These are phyloP conservation scores for Lachancea quebecensis DNA, from an alignment of 805 yeast species.

Conservation along the genomic window DNA sequence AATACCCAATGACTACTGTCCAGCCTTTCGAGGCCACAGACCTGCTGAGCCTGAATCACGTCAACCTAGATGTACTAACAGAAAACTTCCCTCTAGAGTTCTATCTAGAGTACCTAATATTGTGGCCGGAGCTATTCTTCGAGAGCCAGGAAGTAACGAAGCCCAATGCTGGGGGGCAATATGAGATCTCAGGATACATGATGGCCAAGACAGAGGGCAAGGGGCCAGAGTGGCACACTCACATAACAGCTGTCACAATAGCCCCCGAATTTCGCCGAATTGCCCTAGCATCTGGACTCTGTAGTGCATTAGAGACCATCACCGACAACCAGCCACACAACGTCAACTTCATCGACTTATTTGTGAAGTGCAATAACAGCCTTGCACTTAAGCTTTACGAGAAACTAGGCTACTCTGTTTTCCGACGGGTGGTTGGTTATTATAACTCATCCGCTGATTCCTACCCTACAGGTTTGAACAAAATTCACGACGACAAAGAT, in stretches of 20 bases:
- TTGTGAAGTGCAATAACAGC: slow-evolving; percentile 78
- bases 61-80: slow-evolving; percentile 83
- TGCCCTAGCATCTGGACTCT: slow-evolving; percentile 76
- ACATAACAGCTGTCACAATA: slow-evolving; percentile 92
- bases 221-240: slow-evolving; percentile 87
- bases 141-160: slow-evolving; percentile 51
- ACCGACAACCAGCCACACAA: slow-evolving; percentile 75
- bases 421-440: slow-evolving; percentile 81
- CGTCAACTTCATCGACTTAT: slow-evolving; percentile 81
- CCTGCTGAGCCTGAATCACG: slow-evolving; percentile 59
- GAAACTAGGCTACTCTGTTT: slow-evolving; percentile 78
- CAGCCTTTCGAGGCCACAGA: slow-evolving; percentile 86
- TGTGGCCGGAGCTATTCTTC: slow-evolving; percentile 89
- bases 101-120: slow-evolving; percentile 71
- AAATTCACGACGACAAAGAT: slow-evolving; percentile 60
- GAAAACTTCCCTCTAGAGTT: slow-evolving; percentile 85
- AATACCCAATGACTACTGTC: slow-evolving; percentile 71
- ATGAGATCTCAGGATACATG: slow-evolving; percentile 62
- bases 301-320: slow-evolving; percentile 62
- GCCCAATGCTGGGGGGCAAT: slow-evolving; percentile 11
- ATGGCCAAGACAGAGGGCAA: slow-evolving; percentile 95
- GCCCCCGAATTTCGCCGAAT: slow-evolving; percentile 75
- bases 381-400: slow-evolving; percentile 80
- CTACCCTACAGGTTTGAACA: slow-evolving; percentile 36
- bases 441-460: slow-evolving; percentile 54